phyloP scores from a whole-genome alignment of 1,284 basidiomycete species.

The Heterobasidion occidentale region DNA sequence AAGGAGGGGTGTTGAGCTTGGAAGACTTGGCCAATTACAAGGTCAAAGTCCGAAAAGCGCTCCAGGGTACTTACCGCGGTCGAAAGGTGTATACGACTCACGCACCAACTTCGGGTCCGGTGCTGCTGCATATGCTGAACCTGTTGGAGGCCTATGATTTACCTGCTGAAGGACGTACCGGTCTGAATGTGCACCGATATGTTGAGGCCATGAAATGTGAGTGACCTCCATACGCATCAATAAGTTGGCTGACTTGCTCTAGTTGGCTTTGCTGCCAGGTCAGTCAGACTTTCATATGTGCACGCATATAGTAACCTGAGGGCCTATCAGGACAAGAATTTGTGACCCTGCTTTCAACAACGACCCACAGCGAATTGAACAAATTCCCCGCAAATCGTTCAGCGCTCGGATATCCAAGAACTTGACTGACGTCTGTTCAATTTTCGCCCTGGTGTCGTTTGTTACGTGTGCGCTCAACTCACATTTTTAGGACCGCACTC shows the following conservation, averaged over 20 bases:
- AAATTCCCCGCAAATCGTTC: constrained; percentile 69
- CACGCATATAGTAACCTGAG: too few relatives aligned
- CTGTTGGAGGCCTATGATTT: constrained; percentile 61
- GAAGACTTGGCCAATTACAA: constrained; percentile 67
- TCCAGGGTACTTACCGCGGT: constrained; percentile 70
- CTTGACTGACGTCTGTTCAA: constrained; percentile 67
- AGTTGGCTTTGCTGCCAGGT: constrained; percentile 75
- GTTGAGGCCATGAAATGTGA: constrained; percentile 75
- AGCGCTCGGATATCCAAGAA: constrained; percentile 54
- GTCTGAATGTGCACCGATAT: constrained; percentile 60
- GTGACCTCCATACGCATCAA: constrained; percentile 10
- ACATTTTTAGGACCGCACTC: constrained; percentile 60
- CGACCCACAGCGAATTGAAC: constrained; percentile 45
- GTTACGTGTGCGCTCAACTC: constrained; percentile 6
- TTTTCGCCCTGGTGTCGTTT: background rate
- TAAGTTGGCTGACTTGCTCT: background rate
- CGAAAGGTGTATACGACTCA: constrained; percentile 79
- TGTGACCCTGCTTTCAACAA: constrained; percentile 68
- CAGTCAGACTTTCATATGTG: constrained; percentile 6
- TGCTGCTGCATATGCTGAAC: constrained; percentile 76
- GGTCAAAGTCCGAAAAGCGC: constrained; percentile 65
- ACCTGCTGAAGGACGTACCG: constrained; percentile 40
- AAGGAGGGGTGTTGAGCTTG: constrained; percentile 75
- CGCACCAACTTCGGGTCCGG: constrained; percentile 79
- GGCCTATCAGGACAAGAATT: constrained; percentile 57